Evolutionary conservation across 306 rosid species (phyloP).

Genomic region (Dryas drummondii): DNA sequence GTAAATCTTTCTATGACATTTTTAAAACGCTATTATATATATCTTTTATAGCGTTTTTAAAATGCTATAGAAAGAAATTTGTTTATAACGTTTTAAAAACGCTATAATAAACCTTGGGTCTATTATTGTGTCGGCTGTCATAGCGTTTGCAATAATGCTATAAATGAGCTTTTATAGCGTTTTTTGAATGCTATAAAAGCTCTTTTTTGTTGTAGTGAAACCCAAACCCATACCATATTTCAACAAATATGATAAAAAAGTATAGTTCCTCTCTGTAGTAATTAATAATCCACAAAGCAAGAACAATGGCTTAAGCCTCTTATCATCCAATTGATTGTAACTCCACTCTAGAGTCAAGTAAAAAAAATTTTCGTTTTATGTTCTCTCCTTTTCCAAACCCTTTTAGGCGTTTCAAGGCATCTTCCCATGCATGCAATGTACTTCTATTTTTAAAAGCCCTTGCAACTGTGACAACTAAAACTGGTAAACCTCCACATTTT

Average conservation of each 20-base stretch:
- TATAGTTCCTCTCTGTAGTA: not conserved
- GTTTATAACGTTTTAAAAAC: too few species aligned
- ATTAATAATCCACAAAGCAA: conserved; percentile 30
- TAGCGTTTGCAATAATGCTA: too few species aligned
- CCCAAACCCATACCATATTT: conserved; percentile 29
- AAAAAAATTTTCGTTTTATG: too few species aligned
- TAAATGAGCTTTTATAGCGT: too few species aligned
- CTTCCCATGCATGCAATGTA: not conserved
- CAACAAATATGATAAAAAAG: conserved; percentile 18
- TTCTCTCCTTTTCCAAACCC: not conserved
- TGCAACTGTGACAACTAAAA: not conserved
- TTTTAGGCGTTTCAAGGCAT: not conserved
- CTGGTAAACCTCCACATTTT: conserved; percentile 2
- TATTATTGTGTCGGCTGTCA: too few species aligned
- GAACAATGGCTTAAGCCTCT: conserved; percentile 18
- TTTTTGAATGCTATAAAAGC: too few species aligned
- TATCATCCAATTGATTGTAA: conserved; percentile 14
- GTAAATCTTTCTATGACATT: too few species aligned
- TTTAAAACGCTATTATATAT: too few species aligned
- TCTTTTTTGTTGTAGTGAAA: too few species aligned
- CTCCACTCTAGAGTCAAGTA: conserved; percentile 20
- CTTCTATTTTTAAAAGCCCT: not conserved
- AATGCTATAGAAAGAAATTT: too few species aligned
- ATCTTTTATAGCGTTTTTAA: too few species aligned
- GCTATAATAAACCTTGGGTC: too few species aligned